Percentiles rank a stretch among this genome's conserved stretches.
phyloP scores from a whole-genome alignment of 2,329 filamentous ascomycete species.

The Nigrograna mackinnonii region DNA sequence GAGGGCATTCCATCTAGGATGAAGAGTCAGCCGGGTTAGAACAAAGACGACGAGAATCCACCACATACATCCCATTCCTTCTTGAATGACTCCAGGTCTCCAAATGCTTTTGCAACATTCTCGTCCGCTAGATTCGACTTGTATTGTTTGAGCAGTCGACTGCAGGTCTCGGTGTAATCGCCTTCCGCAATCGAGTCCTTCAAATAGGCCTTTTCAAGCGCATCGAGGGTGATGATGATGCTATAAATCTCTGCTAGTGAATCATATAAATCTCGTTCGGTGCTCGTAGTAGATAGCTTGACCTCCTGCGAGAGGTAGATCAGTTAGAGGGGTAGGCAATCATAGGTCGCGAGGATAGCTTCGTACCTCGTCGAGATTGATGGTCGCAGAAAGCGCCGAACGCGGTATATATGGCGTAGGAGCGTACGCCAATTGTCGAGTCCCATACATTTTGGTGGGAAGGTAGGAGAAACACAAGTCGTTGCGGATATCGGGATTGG shows the following conservation, averaged over 20 bases:
- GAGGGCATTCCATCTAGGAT: constrained; percentile 83
- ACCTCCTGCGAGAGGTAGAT: constrained; percentile 69
- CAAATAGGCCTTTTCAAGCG: constrained; percentile 93
- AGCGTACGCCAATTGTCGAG: constrained; percentile 73
- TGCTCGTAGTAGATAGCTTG: constrained; percentile 82
- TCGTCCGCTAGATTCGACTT: constrained; percentile 92
- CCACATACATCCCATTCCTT: constrained; percentile 81
- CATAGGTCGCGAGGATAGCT: neutral
- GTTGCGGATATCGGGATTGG: too few relatives aligned
- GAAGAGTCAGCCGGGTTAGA: too few relatives aligned
- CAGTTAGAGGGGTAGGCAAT: neutral
- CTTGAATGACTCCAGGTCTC: constrained; percentile 89
- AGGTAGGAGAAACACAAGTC: neutral
- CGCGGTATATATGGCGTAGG: constrained; percentile 91
- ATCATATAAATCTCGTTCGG: constrained; percentile 91
- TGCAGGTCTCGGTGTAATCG: constrained; percentile 96
- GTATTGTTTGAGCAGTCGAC: constrained; percentile 92
- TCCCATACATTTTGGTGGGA: constrained; percentile 47
- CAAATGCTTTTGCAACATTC: constrained; percentile 84
- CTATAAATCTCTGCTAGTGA: constrained; percentile 97
- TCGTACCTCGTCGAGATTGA: constrained; percentile 86
- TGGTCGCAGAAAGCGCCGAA: constrained; percentile 79
- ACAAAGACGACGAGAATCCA: too few relatives aligned
- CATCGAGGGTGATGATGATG: constrained; percentile 93
- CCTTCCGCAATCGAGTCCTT: constrained; percentile 90